A percentile compares a stretch with the other conserved stretches of the same genome.
Conservation (phyloP, 1,284 basidiomycete species). For the Irpex sp. region DNA sequence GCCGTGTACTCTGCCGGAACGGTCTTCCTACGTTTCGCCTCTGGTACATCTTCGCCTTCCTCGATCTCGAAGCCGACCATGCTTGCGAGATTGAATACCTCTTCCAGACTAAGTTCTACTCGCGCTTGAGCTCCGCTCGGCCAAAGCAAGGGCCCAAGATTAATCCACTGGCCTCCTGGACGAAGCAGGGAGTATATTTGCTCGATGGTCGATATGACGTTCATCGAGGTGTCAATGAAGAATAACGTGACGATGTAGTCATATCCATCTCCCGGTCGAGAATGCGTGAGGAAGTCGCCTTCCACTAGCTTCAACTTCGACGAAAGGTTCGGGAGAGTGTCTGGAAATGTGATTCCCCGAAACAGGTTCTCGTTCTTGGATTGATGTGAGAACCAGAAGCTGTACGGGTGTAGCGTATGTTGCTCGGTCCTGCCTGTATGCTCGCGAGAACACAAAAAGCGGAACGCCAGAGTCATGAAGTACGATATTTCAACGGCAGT, state of each 20-base stretch:
- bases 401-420: conserved; percentile 54
- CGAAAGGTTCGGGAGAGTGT: conserved; percentile 48
- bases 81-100: conserved; percentile 46
- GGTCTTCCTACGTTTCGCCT: conserved; percentile 28
- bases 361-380: conserved; percentile 46
- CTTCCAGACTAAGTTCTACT: conserved; percentile 60
- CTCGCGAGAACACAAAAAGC: conserved; percentile 48
- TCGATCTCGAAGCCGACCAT: conserved; percentile 47
- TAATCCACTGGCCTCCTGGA: conserved; percentile 63
- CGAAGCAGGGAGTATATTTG: conserved; percentile 51
- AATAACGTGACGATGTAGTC: conserved; percentile 63
- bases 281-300: conserved; percentile 49
- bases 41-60: conserved; percentile 6
- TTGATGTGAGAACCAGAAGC: conserved; percentile 70
- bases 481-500: conserved; percentile 59
- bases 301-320: conserved; percentile 39
- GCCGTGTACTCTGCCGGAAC: conserved; percentile 63
- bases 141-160: conserved; percentile 66
- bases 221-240: conserved; percentile 68
- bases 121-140: conserved; percentile 49
- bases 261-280: conserved; percentile 33
- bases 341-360: conserved; percentile 52
- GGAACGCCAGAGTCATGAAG: conserved; percentile 60
- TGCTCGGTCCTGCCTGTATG: conserved; percentile 38
- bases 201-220: conserved; percentile 49